Base-by-base conservation (phyloP, 2,329 filamentous ascomycete species). In the Ceratocystis alfenasii region DNA sequence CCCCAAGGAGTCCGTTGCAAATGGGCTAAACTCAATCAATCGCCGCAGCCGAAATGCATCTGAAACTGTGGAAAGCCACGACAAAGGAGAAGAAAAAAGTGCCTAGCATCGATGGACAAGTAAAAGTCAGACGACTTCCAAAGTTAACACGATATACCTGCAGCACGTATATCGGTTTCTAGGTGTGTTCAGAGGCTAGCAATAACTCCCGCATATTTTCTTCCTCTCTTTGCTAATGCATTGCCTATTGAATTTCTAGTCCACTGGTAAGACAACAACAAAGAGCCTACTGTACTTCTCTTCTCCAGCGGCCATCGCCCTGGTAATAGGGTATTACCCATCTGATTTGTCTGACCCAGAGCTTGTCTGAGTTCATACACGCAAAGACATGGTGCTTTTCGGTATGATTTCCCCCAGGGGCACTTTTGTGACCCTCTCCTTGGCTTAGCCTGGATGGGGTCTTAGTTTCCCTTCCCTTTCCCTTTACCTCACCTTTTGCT, bases 371-470 rank as follows among this genome's bases (percentile, higher is more conserved):
- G 22, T 53, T 15, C 20, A 15, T 25, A 22, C 22, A 53, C 48
- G 15, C 22, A 10, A 53, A 59, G 25, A n/a, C 25, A 59, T 59
- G 28, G 55, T n/a, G 33, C 55, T 59, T 36, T 59, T 59, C 25
- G 25, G 28, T 59, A 59, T 45, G 33, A 62, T 62, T 41, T 62
- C 22, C 44, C 22, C 59, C 59, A 64, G 33, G 46, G 62, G 46
- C 62, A 59, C 55, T 59, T 59, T 59, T 59, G 55, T 59, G 55
- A 59, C 55, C 55, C 10, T 65, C 44, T 22, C 64, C 36, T 48
- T 64, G 22, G 22, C 48, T 30, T 25, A n/a, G 33, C 15, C 33
- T 17, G 20, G 12, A 28, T 50, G 10, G 33, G 50, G 45, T 17
- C 25, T 41, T 20, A 17, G 20, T 28, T 41, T 45, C 22, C 30